Percentiles rank a stretch among this genome's conserved stretches.
Conservation (phyloP, 106 monocot species). For the Ottelia alismoides region DNA sequence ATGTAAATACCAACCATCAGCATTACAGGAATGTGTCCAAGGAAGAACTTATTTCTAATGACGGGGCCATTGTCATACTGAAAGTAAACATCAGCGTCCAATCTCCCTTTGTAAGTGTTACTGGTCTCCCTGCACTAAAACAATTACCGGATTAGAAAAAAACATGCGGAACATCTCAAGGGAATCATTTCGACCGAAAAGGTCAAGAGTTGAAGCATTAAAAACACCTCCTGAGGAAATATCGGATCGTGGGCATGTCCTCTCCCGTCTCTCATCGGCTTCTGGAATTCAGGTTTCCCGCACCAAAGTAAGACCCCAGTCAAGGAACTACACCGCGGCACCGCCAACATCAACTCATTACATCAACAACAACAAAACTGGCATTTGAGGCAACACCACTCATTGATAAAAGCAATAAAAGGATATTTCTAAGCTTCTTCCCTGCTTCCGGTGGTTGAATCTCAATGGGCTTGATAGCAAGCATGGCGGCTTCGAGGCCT, state of each 20-base stretch:
- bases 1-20: slow-evolving; percentile 44
- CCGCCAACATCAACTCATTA: background rate
- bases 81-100: slow-evolving; percentile 31
- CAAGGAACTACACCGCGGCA: slow-evolving; percentile 39
- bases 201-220: background rate
- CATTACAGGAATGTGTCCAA: slow-evolving; percentile 85
- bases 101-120: slow-evolving; percentile 47
- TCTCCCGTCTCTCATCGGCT: slow-evolving; percentile 23
- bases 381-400: background rate
- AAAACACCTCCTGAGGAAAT: slow-evolving; percentile 44
- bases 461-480: slow-evolving; percentile 31
- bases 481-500: slow-evolving; percentile 46
- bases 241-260: slow-evolving; percentile 21
- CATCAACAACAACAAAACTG: background rate
- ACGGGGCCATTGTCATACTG: slow-evolving; percentile 39
- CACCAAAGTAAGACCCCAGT: slow-evolving; percentile 40
- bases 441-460: slow-evolving; percentile 19
- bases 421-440: slow-evolving; percentile 74
- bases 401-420: slow-evolving; percentile 10
- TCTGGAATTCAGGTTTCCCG: slow-evolving; percentile 29
- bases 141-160: slow-evolving; percentile 1
- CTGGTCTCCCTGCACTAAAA: slow-evolving; percentile 66
- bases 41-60: slow-evolving; percentile 33
- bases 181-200: background rate
- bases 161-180: slow-evolving; percentile 1